phyloP scores from a whole-genome alignment of 306 rosid genomes.

The Morella rubra region DNA sequence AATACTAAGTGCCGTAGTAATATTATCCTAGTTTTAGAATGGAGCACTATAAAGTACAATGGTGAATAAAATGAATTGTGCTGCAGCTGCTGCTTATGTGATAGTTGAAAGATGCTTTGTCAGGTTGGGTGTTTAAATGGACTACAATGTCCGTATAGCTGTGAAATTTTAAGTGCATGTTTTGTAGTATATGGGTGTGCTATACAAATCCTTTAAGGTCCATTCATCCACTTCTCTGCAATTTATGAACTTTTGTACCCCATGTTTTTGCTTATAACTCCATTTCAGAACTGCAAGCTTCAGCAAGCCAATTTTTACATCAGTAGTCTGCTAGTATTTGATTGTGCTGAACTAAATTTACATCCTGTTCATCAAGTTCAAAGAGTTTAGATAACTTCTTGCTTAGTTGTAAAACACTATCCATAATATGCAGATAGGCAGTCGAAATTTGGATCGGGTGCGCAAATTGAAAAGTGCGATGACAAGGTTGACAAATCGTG shows the following conservation, averaged over 20 bases:
- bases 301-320: not conserved
- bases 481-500: constrained; percentile 81
- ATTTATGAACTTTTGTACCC: not conserved
- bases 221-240: not conserved
- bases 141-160: not conserved
- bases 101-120: not conserved
- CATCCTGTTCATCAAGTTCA: not conserved
- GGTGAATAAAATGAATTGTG: not conserved
- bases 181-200: not conserved
- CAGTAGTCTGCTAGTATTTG: not conserved
- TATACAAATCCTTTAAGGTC: not conserved
- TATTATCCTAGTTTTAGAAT: not conserved
- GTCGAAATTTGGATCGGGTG: constrained; percentile 77
- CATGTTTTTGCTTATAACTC: not conserved
- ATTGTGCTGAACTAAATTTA: too few species aligned
- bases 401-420: not conserved
- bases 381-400: not conserved
- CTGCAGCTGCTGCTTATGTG: too few species aligned
- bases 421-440: constrained; percentile 56
- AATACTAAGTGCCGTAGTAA: not conserved
- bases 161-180: not conserved
- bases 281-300: not conserved
- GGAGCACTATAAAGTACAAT: not conserved
- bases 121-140: not conserved
- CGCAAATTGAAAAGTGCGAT: constrained; percentile 74